These are phyloP conservation scores for Mollisia scopiformis DNA, from an alignment of 2,329 filamentous ascomycete genomes.

Conservation along the genomic window DNA sequence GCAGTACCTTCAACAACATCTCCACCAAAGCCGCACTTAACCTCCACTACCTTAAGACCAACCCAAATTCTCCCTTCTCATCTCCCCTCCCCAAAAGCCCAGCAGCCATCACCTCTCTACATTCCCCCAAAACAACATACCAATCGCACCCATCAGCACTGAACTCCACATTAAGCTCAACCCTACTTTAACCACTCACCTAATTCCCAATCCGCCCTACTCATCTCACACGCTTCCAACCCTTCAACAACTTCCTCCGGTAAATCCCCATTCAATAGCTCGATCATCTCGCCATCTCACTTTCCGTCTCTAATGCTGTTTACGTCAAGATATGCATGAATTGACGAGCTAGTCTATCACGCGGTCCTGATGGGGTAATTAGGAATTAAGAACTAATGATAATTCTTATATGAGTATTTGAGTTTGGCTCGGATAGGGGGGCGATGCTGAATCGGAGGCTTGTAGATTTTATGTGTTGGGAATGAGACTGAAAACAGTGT, in stretches of 20 bases:
- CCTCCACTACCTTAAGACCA: too few relatives aligned
- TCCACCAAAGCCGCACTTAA: too few relatives aligned
- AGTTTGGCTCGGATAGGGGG: not conserved
- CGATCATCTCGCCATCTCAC: not conserved
- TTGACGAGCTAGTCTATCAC: too few relatives aligned
- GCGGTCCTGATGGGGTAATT: not conserved
- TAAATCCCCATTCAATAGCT: not conserved
- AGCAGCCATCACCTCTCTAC: not conserved
- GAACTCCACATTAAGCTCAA: not conserved
- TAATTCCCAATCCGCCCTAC: not conserved
- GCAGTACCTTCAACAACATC: too few relatives aligned
- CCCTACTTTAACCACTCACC: not conserved
- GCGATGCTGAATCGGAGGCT: too few relatives aligned
- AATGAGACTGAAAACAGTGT: too few relatives aligned
- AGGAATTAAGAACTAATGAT: not conserved
- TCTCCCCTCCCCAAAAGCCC: not conserved
- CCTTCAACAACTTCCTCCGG: not conserved
- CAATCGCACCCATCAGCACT: not conserved
- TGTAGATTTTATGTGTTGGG: too few relatives aligned
- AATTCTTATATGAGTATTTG: not conserved
- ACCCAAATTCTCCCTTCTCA: too few relatives aligned
- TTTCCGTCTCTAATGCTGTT: not conserved
- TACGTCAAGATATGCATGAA: not conserved
- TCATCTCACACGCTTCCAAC: not conserved
- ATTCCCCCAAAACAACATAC: not conserved